These are phyloP conservation scores for Salvia rosmarinus DNA, from an alignment of 257 asterid species.

Conservation along the genomic window DNA sequence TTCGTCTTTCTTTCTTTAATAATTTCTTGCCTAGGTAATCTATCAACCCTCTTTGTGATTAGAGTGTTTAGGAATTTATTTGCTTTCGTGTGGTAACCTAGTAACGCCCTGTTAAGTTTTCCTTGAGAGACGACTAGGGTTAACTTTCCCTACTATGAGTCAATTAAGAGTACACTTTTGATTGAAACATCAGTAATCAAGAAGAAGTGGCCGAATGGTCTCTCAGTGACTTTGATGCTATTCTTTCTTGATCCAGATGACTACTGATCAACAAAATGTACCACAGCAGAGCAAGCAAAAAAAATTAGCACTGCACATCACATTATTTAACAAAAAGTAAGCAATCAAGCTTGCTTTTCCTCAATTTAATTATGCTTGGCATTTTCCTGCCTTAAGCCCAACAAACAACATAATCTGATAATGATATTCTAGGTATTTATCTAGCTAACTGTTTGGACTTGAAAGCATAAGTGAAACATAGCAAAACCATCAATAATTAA, in stretches of 20 bases:
- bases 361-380: neutral
- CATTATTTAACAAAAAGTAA: neutral
- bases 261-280: neutral
- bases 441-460: neutral
- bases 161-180: no score
- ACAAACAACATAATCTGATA: neutral
- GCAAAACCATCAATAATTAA: neutral
- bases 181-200: slow-evolving; percentile 61
- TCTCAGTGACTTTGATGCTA: slow-evolving; percentile 66
- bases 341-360: slow-evolving; percentile 20
- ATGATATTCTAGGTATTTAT: neutral
- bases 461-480: neutral
- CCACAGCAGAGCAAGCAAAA: slow-evolving; percentile 7
- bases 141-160: no score
- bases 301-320: slow-evolving; percentile 4
- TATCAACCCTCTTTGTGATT: no score
- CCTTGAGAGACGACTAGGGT: no score
- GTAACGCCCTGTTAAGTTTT: no score
- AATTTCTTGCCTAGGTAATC: no score
- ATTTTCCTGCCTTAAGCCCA: neutral
- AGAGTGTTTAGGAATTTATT: no score
- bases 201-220: slow-evolving; percentile 85
- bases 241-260: slow-evolving; percentile 41
- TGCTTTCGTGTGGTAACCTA: no score
- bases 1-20: no score